Evolutionary conservation across 2,329 filamentous ascomycete species (phyloP), one percentile per base, ranked within the genome.

Genomic region (Penicillium sp.): DNA sequence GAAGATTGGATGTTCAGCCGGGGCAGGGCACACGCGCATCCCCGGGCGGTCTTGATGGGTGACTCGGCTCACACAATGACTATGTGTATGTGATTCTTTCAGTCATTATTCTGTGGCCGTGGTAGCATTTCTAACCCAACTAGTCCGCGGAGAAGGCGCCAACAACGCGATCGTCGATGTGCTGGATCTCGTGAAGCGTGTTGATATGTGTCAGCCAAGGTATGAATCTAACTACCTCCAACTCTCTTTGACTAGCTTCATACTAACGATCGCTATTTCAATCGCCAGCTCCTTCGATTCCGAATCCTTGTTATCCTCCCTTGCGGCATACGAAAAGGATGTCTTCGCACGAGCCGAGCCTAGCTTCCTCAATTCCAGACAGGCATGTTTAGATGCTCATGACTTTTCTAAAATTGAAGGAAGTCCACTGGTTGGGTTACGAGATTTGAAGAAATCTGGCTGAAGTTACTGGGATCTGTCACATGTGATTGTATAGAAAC

Each of bases 61-160:
- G 84, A 86, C 67, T 79, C 83, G 0, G 74, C 84, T 3, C 83
- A 86, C 67, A 77, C 81, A 0, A 86, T 86, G 83, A 80, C 81
- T 0, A 85, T 85, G 83, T 85, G 82, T 85, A 77, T 69, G 81
- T 73, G 19, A 17, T 41, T 40, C 15, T 4, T 47, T 4, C 27
- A 17, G 7, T 3, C 9, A 35, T 17, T 15, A n/a, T 3, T 6
- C 13, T 23, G 27, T 6, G 6, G 4, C 3, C 4, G 8, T 55
- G 15, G 10, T 1, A 38, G 6, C 33, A 40, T 43, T 40, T 27
- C 50, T 50, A 43, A 50, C 4, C 7, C n/a, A 1, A 41, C 35
- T 59, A 86, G 83, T 82, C 63, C 77, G 83, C 13, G 83, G 83
- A 3, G 83, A 86, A 68, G 83, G 81, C 1, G 82, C 81, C 6